Percentiles rank a stretch among this genome's conserved stretches.
Conservation (phyloP, 1,284 basidiomycete species). For the Ustilago esculenta region DNA sequence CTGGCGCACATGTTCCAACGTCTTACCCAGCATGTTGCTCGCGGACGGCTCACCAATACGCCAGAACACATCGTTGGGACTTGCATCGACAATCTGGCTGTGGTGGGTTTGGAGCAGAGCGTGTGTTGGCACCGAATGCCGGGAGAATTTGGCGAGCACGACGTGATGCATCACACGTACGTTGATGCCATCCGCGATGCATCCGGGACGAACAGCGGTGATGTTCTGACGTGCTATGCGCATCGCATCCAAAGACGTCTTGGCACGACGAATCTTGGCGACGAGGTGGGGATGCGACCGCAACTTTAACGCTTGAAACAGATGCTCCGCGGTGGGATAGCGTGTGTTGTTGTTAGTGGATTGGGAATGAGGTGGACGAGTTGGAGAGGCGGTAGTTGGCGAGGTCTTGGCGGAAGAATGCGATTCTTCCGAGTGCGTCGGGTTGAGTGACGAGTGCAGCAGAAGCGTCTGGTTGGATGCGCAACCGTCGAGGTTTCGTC, state of each 20-base stretch:
- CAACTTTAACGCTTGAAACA: slow-evolving; percentile 54
- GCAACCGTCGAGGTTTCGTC: neutral
- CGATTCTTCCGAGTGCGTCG: slow-evolving; percentile 12
- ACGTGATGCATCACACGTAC: slow-evolving; percentile 51
- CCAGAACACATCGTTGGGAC: slow-evolving; percentile 59
- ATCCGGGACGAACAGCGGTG: slow-evolving; percentile 40
- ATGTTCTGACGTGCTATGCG: slow-evolving; percentile 43
- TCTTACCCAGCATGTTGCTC: slow-evolving; percentile 54
- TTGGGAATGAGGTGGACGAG: slow-evolving; percentile 28
- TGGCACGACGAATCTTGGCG: slow-evolving; percentile 49
- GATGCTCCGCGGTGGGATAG: slow-evolving; percentile 57
- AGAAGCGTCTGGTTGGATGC: too few species aligned
- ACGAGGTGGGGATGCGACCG: slow-evolving; percentile 49
- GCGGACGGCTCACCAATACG: slow-evolving; percentile 38
- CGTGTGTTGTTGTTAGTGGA: slow-evolving; percentile 37
- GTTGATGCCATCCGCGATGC: slow-evolving; percentile 53
- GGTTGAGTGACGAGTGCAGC: too few species aligned
- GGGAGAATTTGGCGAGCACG: slow-evolving; percentile 54
- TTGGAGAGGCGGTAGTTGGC: slow-evolving; percentile 58
- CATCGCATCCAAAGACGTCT: slow-evolving; percentile 47
- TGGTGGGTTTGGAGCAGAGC: slow-evolving; percentile 51
- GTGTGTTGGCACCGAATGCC: slow-evolving; percentile 27
- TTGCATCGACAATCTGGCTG: slow-evolving; percentile 44
- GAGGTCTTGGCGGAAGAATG: slow-evolving; percentile 38
- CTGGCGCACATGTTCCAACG: too few species aligned